Evolutionary conservation across 2,329 filamentous ascomycete genomes (phyloP), one percentile per base, ranked within the genome.

Genomic region (Talaromyces sp.): DNA sequence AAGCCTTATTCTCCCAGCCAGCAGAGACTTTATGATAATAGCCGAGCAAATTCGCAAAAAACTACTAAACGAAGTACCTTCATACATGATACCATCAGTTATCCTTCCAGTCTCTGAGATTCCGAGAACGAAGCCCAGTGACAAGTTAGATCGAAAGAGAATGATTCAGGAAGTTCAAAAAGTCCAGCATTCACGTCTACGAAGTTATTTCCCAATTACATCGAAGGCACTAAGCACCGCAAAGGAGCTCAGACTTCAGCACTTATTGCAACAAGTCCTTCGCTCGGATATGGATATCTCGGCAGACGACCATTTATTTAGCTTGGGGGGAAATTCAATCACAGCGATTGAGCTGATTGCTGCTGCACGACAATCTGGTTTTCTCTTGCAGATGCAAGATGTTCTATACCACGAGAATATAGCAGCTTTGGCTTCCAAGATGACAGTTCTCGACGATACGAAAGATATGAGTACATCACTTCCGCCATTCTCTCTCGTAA

Each of bases 21-120:
- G 41, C 41, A 45, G 41, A 45, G 41, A 14, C 3, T 58, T 37
- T 41, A 19, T 19, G 24, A 58, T 5, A 58, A 35, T 11, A 35
- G 33, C 33, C n/a, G 56, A 39, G 16, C 16, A 24, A 3, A 24
- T 61, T n/a, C 39, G 22, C 16, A 22, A 47, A 24, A 45, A 49
- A 4, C 39, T 61, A 6, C 58, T 11, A 4, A 41, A 31, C 16
- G 16, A 11, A 24, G 16, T 61, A n/a, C 58, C 58, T 47, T 11
- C 24, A 13, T 39, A 61, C n/a, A 61, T 61, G 58, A 22, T 50
- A 13, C 58, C 58, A 27, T 47, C 58, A 6, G 7, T 61, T 24
- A 43, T 24, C 13, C 13, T 61, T 61, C 39, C 39, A 9, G 24
- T 61, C 11, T 19, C 8, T 31, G 14, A 14, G 9, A 47, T 61